Conservation (phyloP, 106 monocot species). For the Platanthera zijinensis region DNA sequence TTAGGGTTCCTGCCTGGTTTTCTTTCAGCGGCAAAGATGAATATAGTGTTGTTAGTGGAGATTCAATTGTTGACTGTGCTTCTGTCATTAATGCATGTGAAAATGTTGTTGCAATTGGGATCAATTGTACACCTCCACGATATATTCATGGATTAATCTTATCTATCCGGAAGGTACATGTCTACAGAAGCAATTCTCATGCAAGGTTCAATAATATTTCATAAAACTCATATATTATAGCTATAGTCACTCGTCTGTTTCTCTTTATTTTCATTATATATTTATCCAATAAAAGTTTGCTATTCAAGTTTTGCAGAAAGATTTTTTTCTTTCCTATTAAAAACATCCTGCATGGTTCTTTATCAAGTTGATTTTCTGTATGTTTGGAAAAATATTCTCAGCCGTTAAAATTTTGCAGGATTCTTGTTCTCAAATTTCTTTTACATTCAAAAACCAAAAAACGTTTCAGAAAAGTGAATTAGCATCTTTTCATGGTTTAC, state of each 20-base stretch:
- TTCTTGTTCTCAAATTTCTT: neutral
- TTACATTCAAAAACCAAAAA: neutral
- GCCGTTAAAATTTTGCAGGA: neutral
- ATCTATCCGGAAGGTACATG: slow-evolving; percentile 58
- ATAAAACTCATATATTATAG: neutral
- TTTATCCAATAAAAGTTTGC: neutral
- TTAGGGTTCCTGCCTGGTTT: slow-evolving; percentile 85
- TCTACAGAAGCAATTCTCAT: neutral
- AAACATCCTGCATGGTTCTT: neutral
- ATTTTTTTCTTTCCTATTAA: too few relatives aligned
- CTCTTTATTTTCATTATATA: neutral
- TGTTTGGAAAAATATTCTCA: neutral
- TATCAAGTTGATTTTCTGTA: neutral
- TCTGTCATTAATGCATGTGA: slow-evolving; percentile 59
- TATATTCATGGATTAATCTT: slow-evolving; percentile 72
- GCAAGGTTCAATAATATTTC: neutral
- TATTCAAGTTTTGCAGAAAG: neutral
- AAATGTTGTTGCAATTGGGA: slow-evolving; percentile 71
- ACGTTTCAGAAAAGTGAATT: neutral
- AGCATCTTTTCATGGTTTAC: neutral
- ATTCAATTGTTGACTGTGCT: slow-evolving; percentile 64
- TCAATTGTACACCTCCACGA: slow-evolving; percentile 95
- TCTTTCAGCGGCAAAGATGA: slow-evolving; percentile 93
- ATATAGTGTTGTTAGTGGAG: slow-evolving; percentile 81
- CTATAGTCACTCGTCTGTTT: neutral